These are phyloP conservation scores for Mortierella sp. DNA, from an alignment of 371 early-diverging fungal genomes.

Conservation along the genomic window DNA sequence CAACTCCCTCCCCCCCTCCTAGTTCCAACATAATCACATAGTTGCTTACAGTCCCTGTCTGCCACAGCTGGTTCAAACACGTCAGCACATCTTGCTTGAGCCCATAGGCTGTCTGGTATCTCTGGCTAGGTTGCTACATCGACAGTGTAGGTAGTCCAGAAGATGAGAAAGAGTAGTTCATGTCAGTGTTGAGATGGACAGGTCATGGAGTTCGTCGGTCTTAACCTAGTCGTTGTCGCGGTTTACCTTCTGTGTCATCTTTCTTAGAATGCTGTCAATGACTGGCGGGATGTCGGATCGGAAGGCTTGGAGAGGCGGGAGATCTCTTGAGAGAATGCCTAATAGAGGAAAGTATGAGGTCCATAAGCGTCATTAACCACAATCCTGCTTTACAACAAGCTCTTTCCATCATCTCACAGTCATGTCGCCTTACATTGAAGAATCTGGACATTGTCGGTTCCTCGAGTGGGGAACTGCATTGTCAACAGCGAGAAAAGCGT, in stretches of 20 bases:
- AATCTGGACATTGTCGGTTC: slow-evolving; percentile 67
- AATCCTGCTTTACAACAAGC: too few relatives aligned
- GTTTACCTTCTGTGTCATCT: slow-evolving; percentile 66
- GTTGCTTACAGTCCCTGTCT: slow-evolving; percentile 27
- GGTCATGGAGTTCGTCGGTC: neutral
- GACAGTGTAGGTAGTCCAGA: neutral
- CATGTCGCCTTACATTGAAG: slow-evolving; percentile 51
- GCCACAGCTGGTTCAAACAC: slow-evolving; percentile 55
- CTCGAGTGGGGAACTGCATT: slow-evolving; percentile 59
- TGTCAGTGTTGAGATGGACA: neutral
- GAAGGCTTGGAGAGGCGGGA: slow-evolving; percentile 58
- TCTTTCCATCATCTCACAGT: too few relatives aligned
- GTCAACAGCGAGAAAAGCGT: slow-evolving; percentile 62
- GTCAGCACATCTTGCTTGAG: slow-evolving; percentile 65
- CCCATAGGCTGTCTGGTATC: slow-evolving; percentile 68
- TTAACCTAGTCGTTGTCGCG: neutral
- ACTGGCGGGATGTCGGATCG: slow-evolving; percentile 60
- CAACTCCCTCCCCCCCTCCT: too few relatives aligned
- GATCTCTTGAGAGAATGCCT: slow-evolving; percentile 60
- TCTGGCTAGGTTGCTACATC: slow-evolving; percentile 65
- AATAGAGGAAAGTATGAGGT: neutral
- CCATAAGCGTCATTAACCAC: too few relatives aligned
- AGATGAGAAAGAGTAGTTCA: neutral
- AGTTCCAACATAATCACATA: too few relatives aligned
- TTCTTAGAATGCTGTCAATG: slow-evolving; percentile 63